These are phyloP conservation scores for Colletotrichum sp. DNA, from an alignment of 2,329 filamentous ascomycete genomes.

Conservation along the genomic window DNA sequence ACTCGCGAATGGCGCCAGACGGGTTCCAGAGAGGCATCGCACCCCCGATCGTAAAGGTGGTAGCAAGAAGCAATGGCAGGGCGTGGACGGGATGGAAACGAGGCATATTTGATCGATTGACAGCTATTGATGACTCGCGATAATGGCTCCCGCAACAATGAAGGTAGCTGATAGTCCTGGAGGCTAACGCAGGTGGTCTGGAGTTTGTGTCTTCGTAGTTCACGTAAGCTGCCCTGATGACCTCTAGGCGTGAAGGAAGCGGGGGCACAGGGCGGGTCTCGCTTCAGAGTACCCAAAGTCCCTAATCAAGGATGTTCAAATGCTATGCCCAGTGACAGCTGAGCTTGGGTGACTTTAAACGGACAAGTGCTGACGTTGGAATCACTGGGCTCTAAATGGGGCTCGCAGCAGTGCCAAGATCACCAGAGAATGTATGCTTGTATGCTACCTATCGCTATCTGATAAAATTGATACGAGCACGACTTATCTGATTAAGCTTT, in stretches of 20 bases:
- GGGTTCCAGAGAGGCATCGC: conserved; percentile 37
- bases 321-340: not conserved
- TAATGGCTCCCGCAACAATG: fast-evolving
- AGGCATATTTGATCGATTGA: not conserved
- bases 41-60: conserved; percentile 34
- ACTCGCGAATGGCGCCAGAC: conserved; percentile 34
- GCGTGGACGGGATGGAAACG: conserved; percentile 22
- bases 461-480: no score
- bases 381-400: no score
- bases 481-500: no score
- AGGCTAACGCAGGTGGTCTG: not conserved
- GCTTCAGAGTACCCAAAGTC: not conserved
- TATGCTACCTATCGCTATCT: not conserved
- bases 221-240: not conserved
- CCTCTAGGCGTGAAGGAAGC: not conserved
- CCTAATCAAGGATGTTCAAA: fast-evolving
- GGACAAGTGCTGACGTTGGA: not conserved
- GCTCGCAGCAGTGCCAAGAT: no score
- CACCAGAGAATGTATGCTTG: not conserved
- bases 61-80: conserved; percentile 31
- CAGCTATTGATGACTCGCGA: fast-evolving
- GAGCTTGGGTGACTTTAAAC: not conserved
- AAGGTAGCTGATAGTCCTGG: fast-evolving
- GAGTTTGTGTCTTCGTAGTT: fast-evolving
- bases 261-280: no score